phyloP scores from a whole-genome alignment of 2,329 filamentous ascomycete species.

The Proliferodiscus dingleyae region DNA sequence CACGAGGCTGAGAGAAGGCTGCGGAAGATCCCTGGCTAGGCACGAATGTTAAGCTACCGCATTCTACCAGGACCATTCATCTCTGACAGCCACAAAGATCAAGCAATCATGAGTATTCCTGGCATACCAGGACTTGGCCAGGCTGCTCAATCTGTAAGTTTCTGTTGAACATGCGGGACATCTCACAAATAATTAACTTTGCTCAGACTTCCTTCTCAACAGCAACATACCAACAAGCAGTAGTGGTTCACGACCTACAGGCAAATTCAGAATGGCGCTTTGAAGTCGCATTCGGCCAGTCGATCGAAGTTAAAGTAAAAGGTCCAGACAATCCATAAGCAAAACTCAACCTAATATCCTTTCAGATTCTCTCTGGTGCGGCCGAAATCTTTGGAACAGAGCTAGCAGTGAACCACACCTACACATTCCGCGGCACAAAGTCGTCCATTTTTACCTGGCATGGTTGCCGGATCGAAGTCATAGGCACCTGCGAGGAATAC shows the following conservation, averaged over 20 bases:
- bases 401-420: constrained; percentile 73
- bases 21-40: too few species aligned
- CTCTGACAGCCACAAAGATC: neutral
- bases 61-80: too few species aligned
- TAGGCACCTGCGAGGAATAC: constrained; percentile 53
- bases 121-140: constrained; percentile 69
- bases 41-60: too few species aligned
- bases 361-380: constrained; percentile 69
- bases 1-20: too few species aligned
- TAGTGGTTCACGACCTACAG: constrained; percentile 48
- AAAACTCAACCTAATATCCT: constrained; percentile 33
- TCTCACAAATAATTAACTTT: constrained; percentile 12
- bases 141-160: constrained; percentile 54
- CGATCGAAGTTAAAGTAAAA: constrained; percentile 47
- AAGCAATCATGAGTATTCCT: constrained; percentile 60
- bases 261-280: constrained; percentile 75
- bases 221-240: constrained; percentile 33
- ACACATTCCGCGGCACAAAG: constrained; percentile 77
- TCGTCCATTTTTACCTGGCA: constrained; percentile 90
- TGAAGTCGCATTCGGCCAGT: constrained; percentile 55
- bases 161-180: constrained; percentile 10
- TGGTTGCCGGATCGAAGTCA: constrained; percentile 80
- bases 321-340: constrained; percentile 8
- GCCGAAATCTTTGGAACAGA: constrained; percentile 96
- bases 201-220: constrained; percentile 22